phyloP scores from a whole-genome alignment of 2,329 filamentous ascomycete species.

The Verticillium longisporum region DNA sequence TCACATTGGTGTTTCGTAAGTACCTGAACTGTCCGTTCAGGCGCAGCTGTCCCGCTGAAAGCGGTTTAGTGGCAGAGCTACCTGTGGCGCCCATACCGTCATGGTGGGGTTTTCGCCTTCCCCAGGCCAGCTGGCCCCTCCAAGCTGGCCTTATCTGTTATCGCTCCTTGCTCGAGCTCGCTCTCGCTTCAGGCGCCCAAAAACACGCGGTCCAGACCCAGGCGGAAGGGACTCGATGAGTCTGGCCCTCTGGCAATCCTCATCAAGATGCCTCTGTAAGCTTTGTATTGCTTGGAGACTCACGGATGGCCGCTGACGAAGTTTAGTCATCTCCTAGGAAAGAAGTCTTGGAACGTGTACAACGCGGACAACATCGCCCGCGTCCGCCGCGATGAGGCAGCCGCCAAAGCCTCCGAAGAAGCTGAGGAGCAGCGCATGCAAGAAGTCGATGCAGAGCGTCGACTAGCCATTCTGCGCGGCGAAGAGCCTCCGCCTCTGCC shows the following conservation, averaged over 20 bases:
- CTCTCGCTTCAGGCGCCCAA: neutral
- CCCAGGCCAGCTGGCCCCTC: neutral
- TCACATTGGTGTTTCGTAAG: constrained; percentile 1
- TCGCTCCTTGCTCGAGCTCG: neutral
- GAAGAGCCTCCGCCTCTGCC: constrained; percentile 44
- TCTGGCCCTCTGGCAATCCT: neutral
- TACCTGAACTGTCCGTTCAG: neutral
- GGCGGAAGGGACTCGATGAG: neutral
- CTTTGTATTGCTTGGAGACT: neutral
- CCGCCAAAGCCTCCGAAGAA: constrained; percentile 67
- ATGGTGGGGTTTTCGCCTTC: neutral
- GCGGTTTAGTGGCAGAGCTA: neutral
- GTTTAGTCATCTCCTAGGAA: constrained; percentile 72
- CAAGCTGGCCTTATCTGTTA: neutral
- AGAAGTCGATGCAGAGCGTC: constrained; percentile 70
- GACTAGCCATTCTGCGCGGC: constrained; percentile 75
- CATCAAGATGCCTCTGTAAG: constrained; percentile 30
- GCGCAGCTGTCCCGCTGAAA: neutral
- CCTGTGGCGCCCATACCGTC: neutral
- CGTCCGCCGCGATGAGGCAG: constrained; percentile 84
- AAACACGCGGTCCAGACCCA: neutral
- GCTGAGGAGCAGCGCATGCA: constrained; percentile 80
- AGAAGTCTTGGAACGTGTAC: constrained; percentile 99
- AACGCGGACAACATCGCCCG: constrained; percentile 85
- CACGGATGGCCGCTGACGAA: neutral